phyloP scores from a whole-genome alignment of 768 basidiomycete species.

The Leucocoprinus sp. region DNA sequence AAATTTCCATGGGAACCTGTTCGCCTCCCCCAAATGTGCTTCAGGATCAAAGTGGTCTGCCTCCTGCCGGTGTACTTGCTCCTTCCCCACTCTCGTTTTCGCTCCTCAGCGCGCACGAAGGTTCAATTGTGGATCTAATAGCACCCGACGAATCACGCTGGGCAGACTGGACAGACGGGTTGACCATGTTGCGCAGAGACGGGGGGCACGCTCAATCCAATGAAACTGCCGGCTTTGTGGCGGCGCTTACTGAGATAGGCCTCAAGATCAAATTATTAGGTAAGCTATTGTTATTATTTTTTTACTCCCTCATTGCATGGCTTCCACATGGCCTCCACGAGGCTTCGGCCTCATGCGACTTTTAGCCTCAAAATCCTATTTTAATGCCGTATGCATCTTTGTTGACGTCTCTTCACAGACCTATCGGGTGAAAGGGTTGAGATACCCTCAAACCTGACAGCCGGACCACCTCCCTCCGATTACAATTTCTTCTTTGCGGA shows the following conservation, averaged over 20 bases:
- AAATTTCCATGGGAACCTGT: slow-evolving; percentile 71
- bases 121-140: slow-evolving; percentile 69
- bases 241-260: slow-evolving; percentile 84
- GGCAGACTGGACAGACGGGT: slow-evolving; percentile 92
- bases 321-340: background rate
- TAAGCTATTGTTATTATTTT: slow-evolving; percentile 24
- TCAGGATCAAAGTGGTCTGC: slow-evolving; percentile 53
- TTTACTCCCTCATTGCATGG: background rate
- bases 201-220: slow-evolving; percentile 78
- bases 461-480: slow-evolving; percentile 74
- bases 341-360: too few species aligned
- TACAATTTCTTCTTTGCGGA: slow-evolving; percentile 87
- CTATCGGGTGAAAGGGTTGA: slow-evolving; percentile 85
- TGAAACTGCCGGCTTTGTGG: slow-evolving; percentile 81
- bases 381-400: background rate
- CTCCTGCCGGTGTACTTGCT: slow-evolving; percentile 40
- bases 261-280: slow-evolving; percentile 86
- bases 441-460: slow-evolving; percentile 70
- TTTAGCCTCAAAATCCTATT: background rate
- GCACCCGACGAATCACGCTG: slow-evolving; percentile 72
- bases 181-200: slow-evolving; percentile 79
- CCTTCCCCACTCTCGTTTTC: slow-evolving; percentile 73
- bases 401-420: slow-evolving; percentile 37
- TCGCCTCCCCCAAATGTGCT: slow-evolving; percentile 57
- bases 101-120: slow-evolving; percentile 59